Conservation (phyloP, 148 eudicot species). For the Nepenthes mirabilis region DNA sequence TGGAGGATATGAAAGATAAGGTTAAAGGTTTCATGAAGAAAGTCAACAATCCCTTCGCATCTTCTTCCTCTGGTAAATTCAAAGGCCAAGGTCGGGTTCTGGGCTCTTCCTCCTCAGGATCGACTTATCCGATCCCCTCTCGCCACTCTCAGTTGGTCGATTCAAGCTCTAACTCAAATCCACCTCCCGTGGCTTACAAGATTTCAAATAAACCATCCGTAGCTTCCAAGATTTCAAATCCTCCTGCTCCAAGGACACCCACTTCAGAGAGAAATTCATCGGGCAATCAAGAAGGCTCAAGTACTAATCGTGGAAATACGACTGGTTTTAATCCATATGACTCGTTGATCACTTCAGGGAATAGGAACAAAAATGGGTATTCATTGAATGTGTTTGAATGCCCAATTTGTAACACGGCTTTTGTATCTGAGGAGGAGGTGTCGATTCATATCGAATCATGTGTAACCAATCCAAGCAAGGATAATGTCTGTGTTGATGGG, state of each 20-base stretch:
- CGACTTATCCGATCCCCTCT: slow-evolving; percentile 13
- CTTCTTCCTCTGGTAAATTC: slow-evolving; percentile 74
- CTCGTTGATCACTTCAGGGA: slow-evolving; percentile 61
- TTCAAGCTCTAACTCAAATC: slow-evolving; percentile 13
- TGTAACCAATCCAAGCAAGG: slow-evolving; percentile 20
- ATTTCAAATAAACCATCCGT: not conserved
- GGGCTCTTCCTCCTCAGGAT: slow-evolving; percentile 53
- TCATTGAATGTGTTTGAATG: slow-evolving; percentile 75
- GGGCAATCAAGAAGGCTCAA: slow-evolving; percentile 2
- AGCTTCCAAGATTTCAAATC: not conserved
- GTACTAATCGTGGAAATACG: slow-evolving; percentile 7
- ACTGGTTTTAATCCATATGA: slow-evolving; percentile 77
- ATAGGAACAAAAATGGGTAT: slow-evolving; percentile 60
- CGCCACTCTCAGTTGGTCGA: slow-evolving; percentile 17
- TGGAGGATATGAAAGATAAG: slow-evolving; percentile 89
- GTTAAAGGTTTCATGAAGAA: slow-evolving; percentile 89
- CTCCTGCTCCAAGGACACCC: slow-evolving; percentile 10
- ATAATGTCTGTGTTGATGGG: slow-evolving; percentile 5
- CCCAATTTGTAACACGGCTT: slow-evolving; percentile 68
- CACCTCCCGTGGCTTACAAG: slow-evolving; percentile 12
- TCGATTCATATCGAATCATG: slow-evolving; percentile 69
- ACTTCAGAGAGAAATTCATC: slow-evolving; percentile 9
- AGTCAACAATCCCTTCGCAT: slow-evolving; percentile 51
- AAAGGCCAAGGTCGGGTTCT: slow-evolving; percentile 81
- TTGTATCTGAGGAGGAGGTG: slow-evolving; percentile 69